Base-by-base conservation (phyloP, 2,329 filamentous ascomycete genomes). In the Cytospora piceae region DNA sequence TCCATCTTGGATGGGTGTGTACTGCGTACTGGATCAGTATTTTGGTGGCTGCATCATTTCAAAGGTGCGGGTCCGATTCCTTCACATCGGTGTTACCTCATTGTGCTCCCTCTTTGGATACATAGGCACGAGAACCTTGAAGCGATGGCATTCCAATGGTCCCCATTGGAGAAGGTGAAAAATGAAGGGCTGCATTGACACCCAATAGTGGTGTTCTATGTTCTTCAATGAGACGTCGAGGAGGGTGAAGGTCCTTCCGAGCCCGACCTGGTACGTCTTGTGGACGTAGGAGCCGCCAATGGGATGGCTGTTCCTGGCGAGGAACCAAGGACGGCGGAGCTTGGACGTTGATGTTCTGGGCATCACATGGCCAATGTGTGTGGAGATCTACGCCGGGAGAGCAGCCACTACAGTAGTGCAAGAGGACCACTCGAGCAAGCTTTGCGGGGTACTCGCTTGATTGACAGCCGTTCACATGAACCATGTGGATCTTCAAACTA, bases 161-260 rank as follows among this genome's bases (percentile, higher is more conserved):
- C n/a, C 46, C 46, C 20, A 49, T 58, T 64, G 55, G 49, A 64
- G 61, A 59, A 59, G 61, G 61, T 59, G 27, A 42, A 14, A 24
- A 63, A 24, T 1, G 46, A 24, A 24, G n/a, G 11, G 46, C n/a
- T 49, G 11, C 46, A 49, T 49, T 4, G n/a, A 14, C 24, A 24
- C 46, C 46, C 46, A 8, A 49, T 24, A 24, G n/a, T 49, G 46
- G 46, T 24, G n/a, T 24, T 24, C n/a, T 20, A 24, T 49, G 2
- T 24, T 24, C n/a, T 11, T 24, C 46, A 49, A 49, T 49, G 46
- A 24, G 46, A 22, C 20, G 46, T 20, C 46, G 46, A 49, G 46
- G 22, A 24, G 8, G 6, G 11, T 14, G 11, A 49, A n/a, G 37
- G 42, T 51, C 39, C 54, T 54, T 52, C 54, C 57, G 15, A 58